A percentile compares a stretch with the other conserved stretches of the same genome.
Conservation (phyloP, 352 stramenopile species). For the Thalassiosira ordinaria region DNA sequence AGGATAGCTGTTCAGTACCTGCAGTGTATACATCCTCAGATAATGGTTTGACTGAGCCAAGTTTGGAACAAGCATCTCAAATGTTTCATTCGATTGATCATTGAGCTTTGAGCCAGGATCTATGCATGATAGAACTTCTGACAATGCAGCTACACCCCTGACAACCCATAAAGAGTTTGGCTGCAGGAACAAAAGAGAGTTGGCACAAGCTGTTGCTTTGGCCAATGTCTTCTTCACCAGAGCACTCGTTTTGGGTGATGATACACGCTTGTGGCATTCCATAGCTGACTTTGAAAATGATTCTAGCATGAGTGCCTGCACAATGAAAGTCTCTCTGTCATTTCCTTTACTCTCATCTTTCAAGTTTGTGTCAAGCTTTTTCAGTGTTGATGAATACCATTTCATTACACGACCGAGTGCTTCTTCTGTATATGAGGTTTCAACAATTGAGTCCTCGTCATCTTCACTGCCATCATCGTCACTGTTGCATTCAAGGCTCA, state of each 20-base stretch:
- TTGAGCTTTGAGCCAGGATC: constrained; percentile 52
- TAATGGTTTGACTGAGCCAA: constrained; percentile 75
- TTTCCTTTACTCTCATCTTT: constrained; percentile 26
- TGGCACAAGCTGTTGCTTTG: constrained; percentile 37
- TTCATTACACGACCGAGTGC: constrained; percentile 37
- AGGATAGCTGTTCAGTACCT: constrained; percentile 78
- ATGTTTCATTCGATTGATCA: constrained; percentile 62
- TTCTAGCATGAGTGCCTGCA: constrained; percentile 64
- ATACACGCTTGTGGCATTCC: constrained; percentile 47
- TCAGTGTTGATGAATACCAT: constrained; percentile 55
- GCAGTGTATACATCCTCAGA: constrained; percentile 77
- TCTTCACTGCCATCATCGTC: constrained; percentile 35
- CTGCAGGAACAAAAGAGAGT: constrained; percentile 56
- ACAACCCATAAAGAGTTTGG: constrained; percentile 69
- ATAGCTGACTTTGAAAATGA: constrained; percentile 61
- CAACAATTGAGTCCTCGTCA: constrained; percentile 9
- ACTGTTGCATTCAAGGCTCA: constrained; percentile 47
- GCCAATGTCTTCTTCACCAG: constrained; percentile 39
- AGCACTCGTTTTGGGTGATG: constrained; percentile 35
- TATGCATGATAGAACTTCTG: constrained; percentile 47
- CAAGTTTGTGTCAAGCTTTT: constrained; percentile 34
- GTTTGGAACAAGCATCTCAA: constrained; percentile 71
- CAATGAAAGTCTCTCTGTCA: constrained; percentile 30
- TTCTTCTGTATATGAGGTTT: constrained; percentile 24
- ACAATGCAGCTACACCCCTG: constrained; percentile 60